Conservation (phyloP, 192 early-diverging fungal species). For the Geranomyces variabilis region DNA sequence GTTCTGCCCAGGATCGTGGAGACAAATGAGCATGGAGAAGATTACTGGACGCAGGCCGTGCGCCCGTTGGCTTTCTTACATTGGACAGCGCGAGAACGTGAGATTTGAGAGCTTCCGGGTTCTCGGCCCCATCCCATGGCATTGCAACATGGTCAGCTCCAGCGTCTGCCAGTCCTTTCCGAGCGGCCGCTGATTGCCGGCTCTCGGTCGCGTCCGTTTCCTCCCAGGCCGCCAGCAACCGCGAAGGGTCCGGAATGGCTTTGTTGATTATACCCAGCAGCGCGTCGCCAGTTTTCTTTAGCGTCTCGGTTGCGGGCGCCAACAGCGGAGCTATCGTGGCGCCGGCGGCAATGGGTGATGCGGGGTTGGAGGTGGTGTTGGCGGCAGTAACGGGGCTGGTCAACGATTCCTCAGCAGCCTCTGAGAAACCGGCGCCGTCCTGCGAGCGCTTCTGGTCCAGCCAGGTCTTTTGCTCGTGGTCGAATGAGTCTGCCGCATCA, state of each 20-base stretch:
- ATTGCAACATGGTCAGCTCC: background rate
- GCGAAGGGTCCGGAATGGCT: background rate
- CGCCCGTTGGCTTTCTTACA: background rate
- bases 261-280: background rate
- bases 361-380: too few species aligned
- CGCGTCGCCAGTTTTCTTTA: background rate
- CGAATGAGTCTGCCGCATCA: constrained; percentile 26
- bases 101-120: constrained; percentile 1
- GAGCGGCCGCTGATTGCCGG: too few species aligned
- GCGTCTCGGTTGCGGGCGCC: background rate
- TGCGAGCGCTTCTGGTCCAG: constrained; percentile 7
- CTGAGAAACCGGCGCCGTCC: constrained; percentile 22
- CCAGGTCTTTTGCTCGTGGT: constrained; percentile 13
- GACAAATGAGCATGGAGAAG: too few species aligned
- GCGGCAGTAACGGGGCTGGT: background rate
- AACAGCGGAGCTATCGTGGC: too few species aligned
- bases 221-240: background rate
- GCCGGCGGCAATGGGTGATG: too few species aligned
- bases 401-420: constrained; percentile 6
- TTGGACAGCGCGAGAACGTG: constrained; percentile 1
- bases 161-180: too few species aligned
- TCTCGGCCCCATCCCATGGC: constrained; percentile 19
- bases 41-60: too few species aligned
- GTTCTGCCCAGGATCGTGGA: too few species aligned
- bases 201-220: background rate